Evolutionary conservation across 768 basidiomycete species (phyloP), one percentile per base, ranked within the genome.

Genomic region (Pleurotus citrinopileatus): DNA sequence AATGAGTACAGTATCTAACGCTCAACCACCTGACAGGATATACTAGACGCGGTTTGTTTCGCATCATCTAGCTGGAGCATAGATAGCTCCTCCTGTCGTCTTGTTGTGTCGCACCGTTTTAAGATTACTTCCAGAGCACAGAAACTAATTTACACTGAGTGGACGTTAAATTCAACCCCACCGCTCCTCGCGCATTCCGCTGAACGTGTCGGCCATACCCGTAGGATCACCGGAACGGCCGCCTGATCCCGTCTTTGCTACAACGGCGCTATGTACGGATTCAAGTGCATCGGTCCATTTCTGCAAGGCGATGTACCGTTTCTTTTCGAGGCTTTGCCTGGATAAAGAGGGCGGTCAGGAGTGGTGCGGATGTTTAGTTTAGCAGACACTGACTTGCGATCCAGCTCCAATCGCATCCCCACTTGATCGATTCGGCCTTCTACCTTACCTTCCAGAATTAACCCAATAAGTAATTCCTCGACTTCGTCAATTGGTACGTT

Each of bases 401-500:
- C 94, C 34, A 99, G 76, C 63, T 98, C 93, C 13, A 99, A 77
- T 52, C 92, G 78, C 80, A 94, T 94, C 32, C 90, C 84, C 34
- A 97, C 94, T 72, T 99, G 97, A 70, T 99, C 96, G 64, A 99
- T 98, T 59, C 87, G 82, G 9, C 97, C 97, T 60, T 96, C 91
- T 9, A 99, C 92, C 67, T 92, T 96, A n/a, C 92, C 93, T 67
- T 99, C 97, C 22, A 98, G 73, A 55, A 99, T 98, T 20, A 98
- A 81, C 13, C 90, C 88, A 56, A 98, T 88, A 34, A 98, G 82
- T 17, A 99, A 82, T 55, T 94, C 93, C 62, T 98, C 96, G 3
- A 96, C 95, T 66, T 98, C 95, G 44, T 83, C 82, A 42, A 83
- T 82, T 22, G 89, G 85, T n/a, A 98, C 91, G 59, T 97, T 95